These are phyloP conservation scores for Cryptosporidium bovis DNA, from an alignment of 169 alveolate genomes.

Conservation along the genomic window DNA sequence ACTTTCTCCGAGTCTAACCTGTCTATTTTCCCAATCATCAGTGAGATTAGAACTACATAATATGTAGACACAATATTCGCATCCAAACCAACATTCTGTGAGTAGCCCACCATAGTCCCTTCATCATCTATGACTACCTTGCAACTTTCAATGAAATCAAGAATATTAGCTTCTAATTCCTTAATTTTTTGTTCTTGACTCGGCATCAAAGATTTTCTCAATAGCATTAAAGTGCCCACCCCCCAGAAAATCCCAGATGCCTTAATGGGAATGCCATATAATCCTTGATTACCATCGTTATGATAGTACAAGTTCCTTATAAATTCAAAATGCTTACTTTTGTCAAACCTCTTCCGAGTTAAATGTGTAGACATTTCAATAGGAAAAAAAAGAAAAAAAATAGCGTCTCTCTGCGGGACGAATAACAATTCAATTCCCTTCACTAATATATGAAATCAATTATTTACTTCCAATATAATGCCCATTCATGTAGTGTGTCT, in stretches of 20 bases:
- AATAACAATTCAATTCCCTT: too few relatives aligned
- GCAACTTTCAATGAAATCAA: conserved; percentile 46
- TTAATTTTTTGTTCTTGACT: not conserved
- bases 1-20: conserved; percentile 81
- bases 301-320: conserved; percentile 12
- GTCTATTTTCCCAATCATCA: conserved; percentile 83
- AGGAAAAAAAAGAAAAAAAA: too few relatives aligned
- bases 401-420: too few relatives aligned
- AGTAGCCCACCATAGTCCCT: conserved; percentile 56
- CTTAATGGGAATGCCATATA: conserved; percentile 20
- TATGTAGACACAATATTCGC: conserved; percentile 87
- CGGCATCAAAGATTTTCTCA: not conserved
- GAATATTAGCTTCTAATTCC: conserved; percentile 4
- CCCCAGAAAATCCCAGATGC: conserved; percentile 65
- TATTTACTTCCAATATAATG: conserved; percentile 85
- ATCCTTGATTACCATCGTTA: not conserved
- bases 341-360: not conserved
- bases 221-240: conserved; percentile 39
- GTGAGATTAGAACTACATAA: conserved; percentile 87
- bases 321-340: conserved; percentile 25
- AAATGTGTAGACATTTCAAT: conserved; percentile 1
- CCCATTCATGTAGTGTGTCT: conserved; percentile 90
- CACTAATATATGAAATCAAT: not conserved
- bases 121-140: conserved; percentile 29
- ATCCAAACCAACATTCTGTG: conserved; percentile 83